Base-by-base conservation (phyloP, 805 yeast genomes). In the Nakazawaea ernobii region DNA sequence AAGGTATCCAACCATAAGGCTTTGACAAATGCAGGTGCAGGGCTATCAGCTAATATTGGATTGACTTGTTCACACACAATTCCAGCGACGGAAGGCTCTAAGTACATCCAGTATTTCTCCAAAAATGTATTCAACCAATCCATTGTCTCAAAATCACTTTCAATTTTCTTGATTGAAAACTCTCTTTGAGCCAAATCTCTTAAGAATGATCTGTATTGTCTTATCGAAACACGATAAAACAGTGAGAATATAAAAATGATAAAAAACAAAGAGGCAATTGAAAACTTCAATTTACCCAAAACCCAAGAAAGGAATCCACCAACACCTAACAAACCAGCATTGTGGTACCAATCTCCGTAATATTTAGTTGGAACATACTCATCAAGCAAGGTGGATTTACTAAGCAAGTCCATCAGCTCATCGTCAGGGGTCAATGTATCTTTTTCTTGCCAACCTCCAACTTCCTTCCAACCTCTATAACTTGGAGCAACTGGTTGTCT, bases 321-420 rank as follows among this genome's bases (percentile, higher is more conserved):
- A 20, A 75, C 62, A 29, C 85, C 70, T 49, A 89, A 68, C 33
- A 82, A 73, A 0, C 79, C 96, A n/a, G 84, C 82, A 45, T 84
- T 83, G 63, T 94, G 98, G 61, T 84, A 94, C 99, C 99, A 94
- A 61, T 94, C 98, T 45, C 99, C 99, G 57, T 86, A 87, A 13
- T 80, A 76, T 33, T 67, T 71, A 28, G 87, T 84, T 7, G 95
- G 95, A 46, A 94, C 67, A 57, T 83, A 77, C 49, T 78, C 74
- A 58, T 90, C 97, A 49, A 91, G 69, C 32, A 86, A 58, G 0
- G 97, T 87, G 17, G 89, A 81, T 24, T 78, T 75, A 24, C 83
- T 74, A 49, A 81, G 66, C 55, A 90, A 69, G 62, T 90, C 96
- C 52, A 77, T 73, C 48, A 82, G 69, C 56, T 83, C 86, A 61